Evolutionary conservation across 1,284 basidiomycete species (phyloP).

Genomic region (Trametes polyzona): DNA sequence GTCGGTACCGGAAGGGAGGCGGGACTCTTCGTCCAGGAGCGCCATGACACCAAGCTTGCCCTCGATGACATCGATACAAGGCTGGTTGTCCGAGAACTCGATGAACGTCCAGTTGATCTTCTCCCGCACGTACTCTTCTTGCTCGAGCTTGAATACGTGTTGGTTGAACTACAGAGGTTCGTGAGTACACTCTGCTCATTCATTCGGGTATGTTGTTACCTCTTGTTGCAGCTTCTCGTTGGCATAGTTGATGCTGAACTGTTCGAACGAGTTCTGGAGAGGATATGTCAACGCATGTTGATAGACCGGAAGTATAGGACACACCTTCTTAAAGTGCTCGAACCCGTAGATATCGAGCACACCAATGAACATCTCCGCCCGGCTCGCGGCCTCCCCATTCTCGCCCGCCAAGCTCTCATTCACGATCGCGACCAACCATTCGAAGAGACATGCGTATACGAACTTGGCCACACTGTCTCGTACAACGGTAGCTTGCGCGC

Average conservation of each 20-base stretch:
- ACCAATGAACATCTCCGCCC: conserved; percentile 97
- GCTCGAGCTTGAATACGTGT: conserved; percentile 99
- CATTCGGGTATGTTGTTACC: conserved; percentile 46
- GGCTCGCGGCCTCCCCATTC: conserved; percentile 81
- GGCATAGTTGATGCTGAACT: conserved; percentile 99
- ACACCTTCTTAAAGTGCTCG: conserved; percentile 93
- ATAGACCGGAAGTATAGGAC: conserved; percentile 23
- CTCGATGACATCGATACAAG: conserved; percentile 98
- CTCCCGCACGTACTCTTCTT: conserved; percentile 98
- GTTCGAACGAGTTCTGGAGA: conserved; percentile 92
- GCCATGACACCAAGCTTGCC: conserved; percentile 95
- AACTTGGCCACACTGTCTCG: conserved; percentile 98
- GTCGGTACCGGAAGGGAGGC: conserved; percentile 93
- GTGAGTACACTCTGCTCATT: background rate
- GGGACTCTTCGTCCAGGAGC: conserved; percentile 97
- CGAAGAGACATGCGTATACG: conserved; percentile 97
- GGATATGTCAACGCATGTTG: conserved; percentile 5
- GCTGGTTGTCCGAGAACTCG: conserved; percentile 98
- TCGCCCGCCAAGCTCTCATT: conserved; percentile 96
- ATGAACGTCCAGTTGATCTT: conserved; percentile 99
- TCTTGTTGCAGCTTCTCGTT: conserved; percentile 98
- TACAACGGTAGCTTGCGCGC: conserved; percentile 92
- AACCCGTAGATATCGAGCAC: conserved; percentile 98
- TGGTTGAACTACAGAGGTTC: conserved; percentile 81
- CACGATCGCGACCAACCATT: conserved; percentile 97